These are phyloP conservation scores for Phellinidium pouzarii DNA, from an alignment of 1,284 basidiomycete genomes.

Conservation along the genomic window DNA sequence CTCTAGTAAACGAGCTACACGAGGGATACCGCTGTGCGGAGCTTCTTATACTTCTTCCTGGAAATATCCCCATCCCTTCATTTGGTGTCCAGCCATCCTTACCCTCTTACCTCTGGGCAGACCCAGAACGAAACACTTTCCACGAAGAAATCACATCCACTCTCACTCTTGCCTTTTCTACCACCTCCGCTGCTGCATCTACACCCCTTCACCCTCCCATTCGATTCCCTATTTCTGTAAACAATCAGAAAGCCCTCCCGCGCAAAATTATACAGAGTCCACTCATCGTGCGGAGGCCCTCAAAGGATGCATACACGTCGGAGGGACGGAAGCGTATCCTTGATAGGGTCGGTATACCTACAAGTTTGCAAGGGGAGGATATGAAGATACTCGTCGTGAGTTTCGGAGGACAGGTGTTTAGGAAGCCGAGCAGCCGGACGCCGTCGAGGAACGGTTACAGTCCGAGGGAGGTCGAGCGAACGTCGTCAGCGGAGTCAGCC, in stretches of 20 bases:
- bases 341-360: conserved; percentile 51
- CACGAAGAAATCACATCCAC: conserved; percentile 37
- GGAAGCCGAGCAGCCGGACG: conserved; percentile 42
- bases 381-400: conserved; percentile 68
- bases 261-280: conserved; percentile 50
- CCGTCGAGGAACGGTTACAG: conserved; percentile 31
- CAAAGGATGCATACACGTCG: conserved; percentile 40
- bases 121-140: conserved; percentile 39
- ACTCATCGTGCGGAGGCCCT: conserved; percentile 54
- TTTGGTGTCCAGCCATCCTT: conserved; percentile 47
- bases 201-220: conserved; percentile 32
- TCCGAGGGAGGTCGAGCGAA: conserved; percentile 13
- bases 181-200: conserved; percentile 24
- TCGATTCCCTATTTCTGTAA: conserved; percentile 28
- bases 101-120: conserved; percentile 60
- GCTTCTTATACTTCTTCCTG: conserved; percentile 62
- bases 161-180: no score
- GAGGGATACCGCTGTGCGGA: conserved; percentile 68
- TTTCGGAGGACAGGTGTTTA: conserved; percentile 72
- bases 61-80: conserved; percentile 68
- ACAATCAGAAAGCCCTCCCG: conserved; percentile 19
- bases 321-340: conserved; percentile 49
- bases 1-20: conserved; percentile 55
- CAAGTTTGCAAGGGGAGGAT: conserved; percentile 37
- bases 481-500: conserved; percentile 13